Base-by-base conservation (phyloP, 345 rosid genomes). In the Brassica rapa region DNA sequence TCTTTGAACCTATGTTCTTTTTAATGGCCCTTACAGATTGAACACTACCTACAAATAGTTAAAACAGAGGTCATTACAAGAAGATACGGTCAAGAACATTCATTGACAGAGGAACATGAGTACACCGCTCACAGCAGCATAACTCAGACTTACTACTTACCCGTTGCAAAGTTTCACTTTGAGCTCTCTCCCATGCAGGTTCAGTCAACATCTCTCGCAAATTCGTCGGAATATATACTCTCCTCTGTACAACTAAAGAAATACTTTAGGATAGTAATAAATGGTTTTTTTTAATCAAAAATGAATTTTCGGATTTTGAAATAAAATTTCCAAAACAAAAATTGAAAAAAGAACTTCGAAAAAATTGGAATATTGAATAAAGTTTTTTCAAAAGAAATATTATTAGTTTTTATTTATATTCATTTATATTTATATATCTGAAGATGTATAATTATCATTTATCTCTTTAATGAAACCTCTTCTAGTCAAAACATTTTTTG, bases 41-140 rank as follows among this genome's bases (percentile, higher is more conserved):
- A 95, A 82, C 99, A 95, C 82, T 95, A 95, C 83, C 97, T 95
- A 71, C 99, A 93, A 82, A 43, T 90, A 62, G 98, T 95, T 62
- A 95, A 95, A 84, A 89, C 97, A 1, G 98, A 95, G 89, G 98
- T 95, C 67, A 67, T 83, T 60, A 84, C 87, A 7, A 78, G 82
- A 81, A 84, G 82, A 74, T 64, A 70, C 35, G 83, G 83, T 19
- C 75, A 60, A 49, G 89, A 84, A 21, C 84, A 81, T 49, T 80
- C 86, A 76, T 55, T 94, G 72, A 43, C 91, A 0, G 94, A 92
- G 83, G 97, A 92, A 85, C 91, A 93, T 1, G 98, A 93, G 83
- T 95, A 90, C 86, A 95, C 98, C 3, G 97, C 98, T 6, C 98
- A 92, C 80, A 94, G 98, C 74, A 94, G 97, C 66, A 77, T 91